A percentile compares a stretch with the other conserved stretches of the same genome.
These are phyloP conservation scores for Ephemerocybe angulata DNA, from an alignment of 768 basidiomycete species.

Conservation along the genomic window DNA sequence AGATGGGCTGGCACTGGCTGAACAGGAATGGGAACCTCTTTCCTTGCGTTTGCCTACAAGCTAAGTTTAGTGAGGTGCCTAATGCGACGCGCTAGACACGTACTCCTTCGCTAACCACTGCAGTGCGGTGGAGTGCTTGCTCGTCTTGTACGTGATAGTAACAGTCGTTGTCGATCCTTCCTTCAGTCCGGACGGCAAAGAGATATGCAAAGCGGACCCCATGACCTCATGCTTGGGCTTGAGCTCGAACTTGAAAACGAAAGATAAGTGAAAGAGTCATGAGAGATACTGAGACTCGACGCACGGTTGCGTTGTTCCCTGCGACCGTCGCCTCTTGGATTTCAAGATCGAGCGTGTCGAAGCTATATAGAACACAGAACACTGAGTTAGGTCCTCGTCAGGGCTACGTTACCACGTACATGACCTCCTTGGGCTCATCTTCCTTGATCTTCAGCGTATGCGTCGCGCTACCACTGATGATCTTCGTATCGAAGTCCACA, in stretches of 20 bases:
- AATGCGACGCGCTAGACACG: constrained; percentile 15
- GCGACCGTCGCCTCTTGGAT: constrained; percentile 53
- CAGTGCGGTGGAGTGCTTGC: constrained; percentile 67
- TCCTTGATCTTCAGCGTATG: constrained; percentile 57
- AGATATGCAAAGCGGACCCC: constrained; percentile 71
- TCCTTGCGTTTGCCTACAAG: constrained; percentile 74
- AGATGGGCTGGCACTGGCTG: constrained; percentile 91
- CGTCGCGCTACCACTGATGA: constrained; percentile 60
- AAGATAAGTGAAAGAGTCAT: not conserved
- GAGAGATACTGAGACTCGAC: constrained; percentile 33
- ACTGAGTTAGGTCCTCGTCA: not conserved
- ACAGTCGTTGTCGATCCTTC: constrained; percentile 50
- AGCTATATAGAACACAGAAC: constrained; percentile 32
- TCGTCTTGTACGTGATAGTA: constrained; percentile 67
- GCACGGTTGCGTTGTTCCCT: constrained; percentile 44
- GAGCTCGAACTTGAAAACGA: constrained; percentile 43
- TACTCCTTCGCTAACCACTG: constrained; percentile 87
- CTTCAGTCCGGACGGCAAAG: constrained; percentile 42
- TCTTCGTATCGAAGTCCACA: constrained; percentile 64
- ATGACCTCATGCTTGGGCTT: constrained; percentile 62
- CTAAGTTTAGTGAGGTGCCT: not conserved
- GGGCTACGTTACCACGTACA: constrained; percentile 40
- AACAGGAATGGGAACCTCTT: constrained; percentile 84
- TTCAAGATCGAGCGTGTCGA: constrained; percentile 73
- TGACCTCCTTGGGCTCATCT: constrained; percentile 51